Base-by-base conservation (phyloP, 768 basidiomycete genomes). In the Tylopilus subfusipes region DNA sequence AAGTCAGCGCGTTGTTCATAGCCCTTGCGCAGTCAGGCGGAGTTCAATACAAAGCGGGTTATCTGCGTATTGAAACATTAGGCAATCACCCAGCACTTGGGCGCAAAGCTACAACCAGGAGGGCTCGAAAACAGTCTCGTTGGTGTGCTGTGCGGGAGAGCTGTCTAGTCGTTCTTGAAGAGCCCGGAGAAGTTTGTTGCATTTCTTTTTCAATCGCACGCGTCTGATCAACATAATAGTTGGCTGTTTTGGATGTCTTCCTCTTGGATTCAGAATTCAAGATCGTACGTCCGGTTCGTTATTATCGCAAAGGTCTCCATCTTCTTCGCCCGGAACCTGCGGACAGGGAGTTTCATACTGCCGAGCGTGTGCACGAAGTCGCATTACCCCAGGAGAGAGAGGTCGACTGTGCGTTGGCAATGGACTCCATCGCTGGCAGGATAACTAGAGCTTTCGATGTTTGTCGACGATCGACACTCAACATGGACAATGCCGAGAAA, bases 131-230 rank as follows among this genome's bases (percentile, higher is more conserved):
- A 61, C 80, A 85, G 52, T 80, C 81, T 34, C 82, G 86, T 52
- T 98, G 97, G 97, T 96, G 93, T 71, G 83, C 90, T 44, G 83
- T 98, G 13, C 80, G 95, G 9, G 96, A 98, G 60, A 90, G 89
- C 60, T 98, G 93, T 72, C 74, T 99, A 12, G 89, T 97, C 19
- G 84, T 86, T 1, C 78, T 93, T 22, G 83, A 89, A 56, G 93
- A 97, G 62, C 88, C 90, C 13, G 93, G 91, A 55, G 86, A 91
- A 74, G 91, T 92, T 63, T 48, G 78, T 66, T 13, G 19, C 38
- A n/a, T 50, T 36, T 40, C 16, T 42, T 48, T n/a, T 50, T 48
- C 12, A 19, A 5, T 48, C 3, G 34, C 24, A 29, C 25, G 16
- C 42, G 40, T 40, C 49, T 53, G 30, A 57, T 42, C 24, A 36